Evolutionary conservation across 1,284 basidiomycete species (phyloP).

Genomic region (Cutaneotrichosporon mucoides): DNA sequence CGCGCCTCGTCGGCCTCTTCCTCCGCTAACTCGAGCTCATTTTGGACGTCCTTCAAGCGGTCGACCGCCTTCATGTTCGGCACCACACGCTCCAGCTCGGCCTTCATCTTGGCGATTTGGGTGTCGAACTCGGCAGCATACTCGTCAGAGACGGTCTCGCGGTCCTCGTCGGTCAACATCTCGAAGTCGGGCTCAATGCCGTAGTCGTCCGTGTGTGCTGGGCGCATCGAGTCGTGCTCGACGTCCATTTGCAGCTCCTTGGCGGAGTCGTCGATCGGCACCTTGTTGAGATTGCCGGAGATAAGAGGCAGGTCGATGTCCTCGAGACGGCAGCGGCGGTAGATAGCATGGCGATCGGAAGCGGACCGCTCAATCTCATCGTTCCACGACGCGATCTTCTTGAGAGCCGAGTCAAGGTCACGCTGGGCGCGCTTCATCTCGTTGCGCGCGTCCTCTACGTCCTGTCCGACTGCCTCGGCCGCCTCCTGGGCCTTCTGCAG

Average conservation of each 20-base stretch:
- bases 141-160: constrained; percentile 67
- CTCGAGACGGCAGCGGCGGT: constrained; percentile 88
- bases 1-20: constrained; percentile 56
- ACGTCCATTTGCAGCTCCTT: constrained; percentile 70
- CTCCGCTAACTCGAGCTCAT: constrained; percentile 55
- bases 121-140: constrained; percentile 70
- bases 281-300: constrained; percentile 69
- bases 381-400: constrained; percentile 86
- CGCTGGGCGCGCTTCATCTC: constrained; percentile 65
- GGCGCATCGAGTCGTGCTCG: constrained; percentile 70
- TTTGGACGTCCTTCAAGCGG: constrained; percentile 87
- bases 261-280: constrained; percentile 61
- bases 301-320: constrained; percentile 80
- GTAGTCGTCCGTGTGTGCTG: constrained; percentile 70
- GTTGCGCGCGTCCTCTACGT: constrained; percentile 71
- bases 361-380: constrained; percentile 89
- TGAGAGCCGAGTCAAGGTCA: constrained; percentile 76
- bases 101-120: constrained; percentile 65
- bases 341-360: constrained; percentile 78
- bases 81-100: constrained; percentile 88
- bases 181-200: constrained; percentile 89
- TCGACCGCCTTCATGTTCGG: constrained; percentile 97
- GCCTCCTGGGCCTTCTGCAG: constrained; percentile 52
- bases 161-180: constrained; percentile 74
- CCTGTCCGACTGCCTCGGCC: constrained; percentile 55